Conservation (phyloP, 371 early-diverging fungal genomes). For the Mortierella sp. region DNA sequence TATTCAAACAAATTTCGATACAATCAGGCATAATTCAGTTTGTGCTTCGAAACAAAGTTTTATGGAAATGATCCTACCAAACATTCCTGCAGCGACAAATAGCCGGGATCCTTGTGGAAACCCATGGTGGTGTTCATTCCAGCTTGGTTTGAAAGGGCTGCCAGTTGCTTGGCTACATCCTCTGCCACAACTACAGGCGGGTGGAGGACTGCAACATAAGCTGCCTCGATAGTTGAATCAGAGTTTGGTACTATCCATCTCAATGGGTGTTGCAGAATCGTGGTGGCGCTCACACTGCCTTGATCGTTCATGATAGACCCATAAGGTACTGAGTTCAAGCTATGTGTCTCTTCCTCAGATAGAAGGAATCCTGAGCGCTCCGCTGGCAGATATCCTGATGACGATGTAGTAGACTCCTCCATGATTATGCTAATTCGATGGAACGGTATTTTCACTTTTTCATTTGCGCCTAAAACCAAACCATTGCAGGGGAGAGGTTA, state of each 20-base stretch:
- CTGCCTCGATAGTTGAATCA: slow-evolving; percentile 41
- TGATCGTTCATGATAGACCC: slow-evolving; percentile 57
- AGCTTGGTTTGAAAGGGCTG: slow-evolving; percentile 48
- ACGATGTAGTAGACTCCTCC: slow-evolving; percentile 38
- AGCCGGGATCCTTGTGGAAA: slow-evolving; percentile 38
- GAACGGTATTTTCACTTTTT: slow-evolving; percentile 51
- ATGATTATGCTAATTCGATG: slow-evolving; percentile 45
- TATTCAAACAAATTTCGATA: background rate
- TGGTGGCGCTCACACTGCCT: slow-evolving; percentile 40
- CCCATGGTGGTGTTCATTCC: slow-evolving; percentile 53
- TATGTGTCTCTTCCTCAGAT: slow-evolving; percentile 33
- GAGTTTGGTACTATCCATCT: slow-evolving; percentile 50
- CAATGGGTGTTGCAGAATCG: slow-evolving; percentile 44
- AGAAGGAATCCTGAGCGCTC: slow-evolving; percentile 38
- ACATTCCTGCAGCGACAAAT: slow-evolving; percentile 47
- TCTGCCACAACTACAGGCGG: slow-evolving; percentile 51
- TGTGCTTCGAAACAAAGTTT: background rate
- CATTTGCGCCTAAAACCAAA: slow-evolving; percentile 38
- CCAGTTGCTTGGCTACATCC: slow-evolving; percentile 46
- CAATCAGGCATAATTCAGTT: background rate
- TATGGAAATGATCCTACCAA: slow-evolving; percentile 19
- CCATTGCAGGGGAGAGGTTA: background rate
- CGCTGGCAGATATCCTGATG: slow-evolving; percentile 38
- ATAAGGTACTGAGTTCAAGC: slow-evolving; percentile 33
- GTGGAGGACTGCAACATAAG: slow-evolving; percentile 44